phyloP scores from a whole-genome alignment of 148 eudicot species.

The Nyssa sinensis region DNA sequence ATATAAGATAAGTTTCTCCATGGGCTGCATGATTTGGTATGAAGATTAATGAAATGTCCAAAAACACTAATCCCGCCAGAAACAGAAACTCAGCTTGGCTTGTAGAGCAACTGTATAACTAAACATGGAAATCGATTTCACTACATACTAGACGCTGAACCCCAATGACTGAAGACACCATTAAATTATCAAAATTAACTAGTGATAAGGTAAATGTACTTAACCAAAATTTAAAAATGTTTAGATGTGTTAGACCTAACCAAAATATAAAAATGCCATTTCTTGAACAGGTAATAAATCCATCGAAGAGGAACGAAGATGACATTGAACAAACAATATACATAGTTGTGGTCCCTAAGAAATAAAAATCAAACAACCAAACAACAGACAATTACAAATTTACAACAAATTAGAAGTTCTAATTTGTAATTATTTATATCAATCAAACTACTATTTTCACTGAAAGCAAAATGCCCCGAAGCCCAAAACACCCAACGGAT shows the following conservation, averaged over 20 bases:
- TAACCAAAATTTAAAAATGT: not conserved
- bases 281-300: slow-evolving; percentile 93
- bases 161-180: not conserved
- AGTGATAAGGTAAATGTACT: not conserved
- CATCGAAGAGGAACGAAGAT: slow-evolving; percentile 89
- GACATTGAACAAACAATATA: slow-evolving; percentile 78
- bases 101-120: not conserved
- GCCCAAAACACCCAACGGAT: slow-evolving; percentile 86
- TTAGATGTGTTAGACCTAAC: slow-evolving; percentile 34
- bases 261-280: slow-evolving; percentile 97
- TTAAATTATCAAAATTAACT: not conserved
- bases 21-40: not conserved
- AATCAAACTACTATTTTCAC: slow-evolving; percentile 42
- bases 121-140: not conserved
- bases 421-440: not conserved
- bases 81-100: not conserved
- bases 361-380: slow-evolving; percentile 13
- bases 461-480: slow-evolving; percentile 96
- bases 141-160: not conserved
- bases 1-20: too few species aligned
- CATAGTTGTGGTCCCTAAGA: slow-evolving; percentile 83
- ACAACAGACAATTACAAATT: not conserved
- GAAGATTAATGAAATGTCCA: not conserved
- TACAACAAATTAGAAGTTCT: not conserved
- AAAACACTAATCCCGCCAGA: not conserved